phyloP scores from a whole-genome alignment of 352 stramenopile genomes.

The Hyaloperonospora brassicae region DNA sequence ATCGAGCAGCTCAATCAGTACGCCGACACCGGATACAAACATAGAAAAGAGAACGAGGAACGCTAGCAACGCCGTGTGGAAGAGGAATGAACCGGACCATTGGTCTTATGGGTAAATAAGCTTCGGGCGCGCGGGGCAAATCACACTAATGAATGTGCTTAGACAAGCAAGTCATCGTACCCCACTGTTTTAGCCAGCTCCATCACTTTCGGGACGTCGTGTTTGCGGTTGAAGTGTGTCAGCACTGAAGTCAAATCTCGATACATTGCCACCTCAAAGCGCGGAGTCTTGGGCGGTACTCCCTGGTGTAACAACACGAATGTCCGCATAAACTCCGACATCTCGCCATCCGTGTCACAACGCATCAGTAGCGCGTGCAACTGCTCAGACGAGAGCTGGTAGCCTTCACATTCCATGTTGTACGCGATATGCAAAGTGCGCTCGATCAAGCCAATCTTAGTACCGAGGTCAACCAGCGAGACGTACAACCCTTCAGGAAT shows the following conservation, averaged over 20 bases:
- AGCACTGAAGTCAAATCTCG: conserved; percentile 44
- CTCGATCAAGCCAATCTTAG: conserved; percentile 46
- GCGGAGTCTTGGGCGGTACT: conserved; percentile 19
- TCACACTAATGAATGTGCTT: background rate
- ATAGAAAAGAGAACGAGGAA: background rate
- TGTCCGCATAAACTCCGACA: conserved; percentile 45
- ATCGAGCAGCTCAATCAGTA: conserved; percentile 35
- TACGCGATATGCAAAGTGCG: conserved; percentile 67
- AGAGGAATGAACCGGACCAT: too few relatives aligned
- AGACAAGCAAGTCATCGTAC: conserved; percentile 20
- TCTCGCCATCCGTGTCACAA: conserved; percentile 40
- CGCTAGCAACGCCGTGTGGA: too few relatives aligned
- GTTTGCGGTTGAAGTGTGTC: conserved; percentile 35
- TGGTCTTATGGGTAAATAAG: too few relatives aligned
- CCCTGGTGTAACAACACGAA: conserved; percentile 68
- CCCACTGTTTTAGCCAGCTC: conserved; percentile 28
- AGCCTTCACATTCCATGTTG: conserved; percentile 81
- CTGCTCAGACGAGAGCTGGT: conserved; percentile 39
- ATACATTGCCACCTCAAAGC: conserved; percentile 52
- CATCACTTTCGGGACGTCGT: conserved; percentile 36
- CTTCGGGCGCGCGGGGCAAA: too few relatives aligned
- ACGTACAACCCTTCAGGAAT: conserved; percentile 57
- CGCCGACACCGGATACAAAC: conserved; percentile 28
- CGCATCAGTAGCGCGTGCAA: conserved; percentile 41
- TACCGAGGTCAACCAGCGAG: conserved; percentile 53